phyloP scores from a whole-genome alignment of 306 rosid genomes.

The Morella rubra region DNA sequence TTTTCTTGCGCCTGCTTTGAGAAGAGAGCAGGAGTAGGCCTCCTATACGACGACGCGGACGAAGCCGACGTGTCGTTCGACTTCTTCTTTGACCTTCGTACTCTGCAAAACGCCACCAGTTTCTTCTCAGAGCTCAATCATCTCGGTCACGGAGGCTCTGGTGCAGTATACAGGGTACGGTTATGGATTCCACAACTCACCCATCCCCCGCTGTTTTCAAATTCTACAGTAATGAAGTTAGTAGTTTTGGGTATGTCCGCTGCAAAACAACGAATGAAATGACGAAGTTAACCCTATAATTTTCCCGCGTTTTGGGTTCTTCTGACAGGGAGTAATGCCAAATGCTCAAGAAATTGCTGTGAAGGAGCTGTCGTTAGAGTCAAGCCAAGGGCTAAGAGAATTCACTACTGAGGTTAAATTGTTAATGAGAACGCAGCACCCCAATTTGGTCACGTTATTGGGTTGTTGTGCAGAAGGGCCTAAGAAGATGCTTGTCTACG shows the following conservation, averaged over 20 bases:
- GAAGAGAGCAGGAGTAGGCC: constrained; percentile 18
- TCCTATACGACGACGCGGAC: constrained; percentile 2
- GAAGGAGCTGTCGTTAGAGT: constrained; percentile 70
- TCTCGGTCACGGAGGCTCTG: constrained; percentile 92
- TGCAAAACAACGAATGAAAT: too few species aligned
- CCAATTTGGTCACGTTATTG: constrained; percentile 62
- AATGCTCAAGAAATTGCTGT: constrained; percentile 84
- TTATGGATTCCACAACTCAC: background rate
- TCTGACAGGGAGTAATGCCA: constrained; percentile 79
- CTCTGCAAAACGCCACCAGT: constrained; percentile 73
- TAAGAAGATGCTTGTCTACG: constrained; percentile 95
- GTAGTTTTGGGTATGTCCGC: too few species aligned
- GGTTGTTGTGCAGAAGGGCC: constrained; percentile 94
- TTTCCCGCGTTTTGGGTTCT: too few species aligned
- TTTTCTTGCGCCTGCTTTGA: constrained; percentile 42
- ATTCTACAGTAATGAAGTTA: too few species aligned
- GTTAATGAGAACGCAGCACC: constrained; percentile 75
- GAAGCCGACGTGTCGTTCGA: constrained; percentile 35
- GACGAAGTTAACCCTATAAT: too few species aligned
- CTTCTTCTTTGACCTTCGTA: constrained; percentile 51
- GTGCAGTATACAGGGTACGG: constrained; percentile 79
- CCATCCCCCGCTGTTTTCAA: background rate
- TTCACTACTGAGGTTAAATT: constrained; percentile 81
- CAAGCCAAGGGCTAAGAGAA: constrained; percentile 79
- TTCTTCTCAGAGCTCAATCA: constrained; percentile 67